Base-by-base conservation (phyloP, 1,139 yeast genomes). In the Hyphopichia khmerensis region DNA sequence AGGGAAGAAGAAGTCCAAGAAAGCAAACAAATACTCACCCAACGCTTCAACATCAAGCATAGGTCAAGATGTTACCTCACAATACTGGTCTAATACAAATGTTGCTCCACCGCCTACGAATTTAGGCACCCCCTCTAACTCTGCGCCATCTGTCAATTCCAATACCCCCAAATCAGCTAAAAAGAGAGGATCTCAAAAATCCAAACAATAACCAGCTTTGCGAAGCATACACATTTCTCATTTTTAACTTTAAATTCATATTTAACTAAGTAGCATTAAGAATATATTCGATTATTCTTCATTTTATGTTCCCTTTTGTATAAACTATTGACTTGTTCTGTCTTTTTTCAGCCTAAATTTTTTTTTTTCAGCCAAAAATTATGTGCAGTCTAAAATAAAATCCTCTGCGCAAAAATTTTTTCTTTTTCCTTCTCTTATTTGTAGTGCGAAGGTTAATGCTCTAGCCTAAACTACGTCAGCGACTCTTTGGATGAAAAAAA, bases 1-100 rank as follows among this genome's bases (percentile, higher is more conserved):
- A 32, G 53, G 58, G 33, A 68, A 65, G 50, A 61, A 61, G 47
- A 52, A 57, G 32, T 53, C 57, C 19, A 56, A 57, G 40, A 56
- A 55, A 36, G 45, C 47, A 4, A 45, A 47, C 26, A 54, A 48
- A 37, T 43, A 48, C 32, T 51, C 55, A 8, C 53, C 55, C 4
- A 49, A 41, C 31, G 46, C 43, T 30, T 41, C 51, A 31, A 43
- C 47, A 42, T 23, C 48, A 43, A 38, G 47, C 40, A 33, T 40
- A 17, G 49, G 57, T 16, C 48, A 46, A 26, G 48, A 43, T 19
- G 35, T 42, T 19, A 33, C 44, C 23, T 31, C 38, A 14, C 41
- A 43, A n/a, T 41, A 42, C 18, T 45, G 49, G 48, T 33, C 26
- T 37, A 5, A 21, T 13, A 39, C 26, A 11, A 9, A 47, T 48